Base-by-base conservation (phyloP, 805 yeast species). In the Jamesozyma spencerorum region DNA sequence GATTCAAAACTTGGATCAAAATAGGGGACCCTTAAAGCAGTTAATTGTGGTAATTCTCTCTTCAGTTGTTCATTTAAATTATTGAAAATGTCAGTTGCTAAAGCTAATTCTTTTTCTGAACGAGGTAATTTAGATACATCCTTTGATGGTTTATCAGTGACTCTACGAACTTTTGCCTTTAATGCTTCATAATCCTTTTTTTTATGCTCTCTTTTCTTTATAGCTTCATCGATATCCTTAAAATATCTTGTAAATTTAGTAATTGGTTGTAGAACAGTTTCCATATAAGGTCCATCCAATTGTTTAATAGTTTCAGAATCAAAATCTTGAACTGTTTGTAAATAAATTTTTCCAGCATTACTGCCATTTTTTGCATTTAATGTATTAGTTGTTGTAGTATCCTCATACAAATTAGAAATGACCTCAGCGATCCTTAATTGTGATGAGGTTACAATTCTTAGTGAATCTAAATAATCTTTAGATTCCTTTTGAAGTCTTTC, bases 1-100 rank as follows among this genome's bases (percentile, higher is more conserved):
- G 85, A 78, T 57, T 83, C 92, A 57, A 83, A 83, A 28, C 86
- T 78, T 5, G 94, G 90, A 55, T 83, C 92, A 52, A 74, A 83
- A 56, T 71, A 83, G 10, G 92, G 92, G 11, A 83, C 88, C 59
- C 94, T 70, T 39, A 83, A 58, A n/a, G 81, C 74, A 43, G 82
- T 79, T 51, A 83, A 66, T 54, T 81, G 85, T 5, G 92, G 92
- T 41, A 83, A 62, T 53, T 83, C 94, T 6, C 66, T 68, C 57
- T 82, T 83, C 60, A 83, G 64, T 53, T 82, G 88, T 37, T 71
- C 74, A 51, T 83, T 83, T 56, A 83, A 66, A 34, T 77, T 82
- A 19, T 81, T 88, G 53, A 62, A 83, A 13, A 83, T 70, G 30
- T 80, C 88, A 51, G 81, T 83, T 13, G 88, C 81, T 50, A 78